Evolutionary conservation across 2,329 filamentous ascomycete species (phyloP).

Genomic region (Beauveria bassiana): DNA sequence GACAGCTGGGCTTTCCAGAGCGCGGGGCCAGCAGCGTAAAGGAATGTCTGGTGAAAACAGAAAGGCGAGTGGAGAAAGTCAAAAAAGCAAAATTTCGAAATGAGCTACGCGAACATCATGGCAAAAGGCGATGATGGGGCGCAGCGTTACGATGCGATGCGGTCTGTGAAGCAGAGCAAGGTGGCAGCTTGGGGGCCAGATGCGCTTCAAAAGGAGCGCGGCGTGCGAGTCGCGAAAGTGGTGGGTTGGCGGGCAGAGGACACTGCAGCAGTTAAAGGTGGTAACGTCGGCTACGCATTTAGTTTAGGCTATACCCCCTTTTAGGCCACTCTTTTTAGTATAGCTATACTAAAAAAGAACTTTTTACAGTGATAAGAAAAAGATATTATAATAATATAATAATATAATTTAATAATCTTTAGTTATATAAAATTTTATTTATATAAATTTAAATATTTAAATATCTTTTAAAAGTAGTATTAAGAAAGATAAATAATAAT

Average conservation of each 20-base stretch:
- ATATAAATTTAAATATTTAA: too few relatives aligned
- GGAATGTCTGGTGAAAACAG: not conserved
- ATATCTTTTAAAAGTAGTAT: too few relatives aligned
- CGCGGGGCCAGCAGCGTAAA: not conserved
- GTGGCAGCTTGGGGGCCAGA: not conserved
- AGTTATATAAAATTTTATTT: too few relatives aligned
- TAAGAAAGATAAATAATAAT: too few relatives aligned
- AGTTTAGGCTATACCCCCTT: too few relatives aligned
- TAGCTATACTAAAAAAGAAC: too few relatives aligned
- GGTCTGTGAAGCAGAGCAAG: not conserved
- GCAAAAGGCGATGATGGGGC: not conserved
- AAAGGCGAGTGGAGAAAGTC: not conserved
- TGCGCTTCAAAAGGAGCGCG: slow-evolving; percentile 1
- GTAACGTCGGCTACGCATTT: too few relatives aligned
- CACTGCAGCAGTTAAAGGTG: too few relatives aligned
- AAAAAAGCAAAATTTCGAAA: not conserved
- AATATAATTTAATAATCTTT: too few relatives aligned
- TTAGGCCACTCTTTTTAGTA: too few relatives aligned
- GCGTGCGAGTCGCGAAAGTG: not conserved
- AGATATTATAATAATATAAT: too few relatives aligned
- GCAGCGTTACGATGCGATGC: not conserved
- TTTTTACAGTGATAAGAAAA: too few relatives aligned
- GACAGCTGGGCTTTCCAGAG: not conserved
- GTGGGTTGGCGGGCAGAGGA: not conserved
- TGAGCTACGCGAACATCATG: not conserved